Evolutionary conservation across 164 flowering plant genomes (phyloP), one percentile per base, ranked within the genome.

Genomic region (Vitis amurensis): DNA sequence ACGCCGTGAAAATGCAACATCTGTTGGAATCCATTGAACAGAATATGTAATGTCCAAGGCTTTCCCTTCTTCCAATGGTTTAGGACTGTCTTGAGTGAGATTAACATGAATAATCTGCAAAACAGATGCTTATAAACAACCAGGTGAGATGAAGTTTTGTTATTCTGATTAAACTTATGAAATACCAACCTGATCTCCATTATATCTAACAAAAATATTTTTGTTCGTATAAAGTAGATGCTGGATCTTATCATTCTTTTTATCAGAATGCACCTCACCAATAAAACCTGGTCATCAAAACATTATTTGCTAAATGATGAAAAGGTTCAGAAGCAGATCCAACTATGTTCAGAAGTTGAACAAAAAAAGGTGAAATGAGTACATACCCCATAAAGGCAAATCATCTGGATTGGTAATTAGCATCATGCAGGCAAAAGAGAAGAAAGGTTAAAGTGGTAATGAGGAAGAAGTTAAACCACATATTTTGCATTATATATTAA

Each of bases 351-450:
- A 31, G 7, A 31, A 31, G 44, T 31, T 31, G 44, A 31, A 31
- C 7, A 31, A 4, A 4, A 23, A 4, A 53, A 47, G 67, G 31
- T 23, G 52, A 48, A 8, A 13, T 1, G n/a, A 67, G 63, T 68
- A 12, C 97, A 74, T 94, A 94, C 99, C 98, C 99, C 99, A 90
- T 47, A 92, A 65, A 55, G 98, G 99, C 80, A 94, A 84, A 78
- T 94, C 99, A 81, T 94, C 99, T 94, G 91, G 65, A 72, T 29
- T 49, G 52, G 56, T 51, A 70, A 19, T 62, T 74, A 76, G 71
- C 76, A 31, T 31, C 44, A 31, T 31, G 44, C 44, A 31, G 44
- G 44, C 44, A 31, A 31, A 31, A 31, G 44, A 31, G 7, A 6
- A 31, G 44, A 31, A 31, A 79, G 5, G 44, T 4, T 4, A 31